phyloP scores from a whole-genome alignment of 768 basidiomycete species.

The Atractiella rhizophila region DNA sequence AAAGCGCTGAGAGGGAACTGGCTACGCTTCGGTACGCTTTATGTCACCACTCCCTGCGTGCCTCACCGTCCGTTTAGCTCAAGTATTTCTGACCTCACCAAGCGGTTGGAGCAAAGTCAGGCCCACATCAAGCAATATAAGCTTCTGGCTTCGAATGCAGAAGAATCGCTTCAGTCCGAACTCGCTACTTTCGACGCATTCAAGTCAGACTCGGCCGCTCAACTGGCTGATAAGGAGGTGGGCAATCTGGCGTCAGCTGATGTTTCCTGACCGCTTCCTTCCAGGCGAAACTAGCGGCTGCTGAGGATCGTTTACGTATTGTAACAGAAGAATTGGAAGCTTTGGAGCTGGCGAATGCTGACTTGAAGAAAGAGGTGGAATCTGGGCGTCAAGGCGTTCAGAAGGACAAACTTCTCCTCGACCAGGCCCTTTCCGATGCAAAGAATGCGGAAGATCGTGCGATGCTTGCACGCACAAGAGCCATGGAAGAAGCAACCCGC shows the following conservation, averaged over 20 bases:
- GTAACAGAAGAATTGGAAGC: no score
- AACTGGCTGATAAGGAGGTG: constrained; percentile 44
- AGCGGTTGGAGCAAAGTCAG: constrained; percentile 42
- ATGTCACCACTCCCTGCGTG: neutral
- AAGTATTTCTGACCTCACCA: constrained; percentile 44
- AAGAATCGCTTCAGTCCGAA: constrained; percentile 43
- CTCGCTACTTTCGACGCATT: constrained; percentile 57
- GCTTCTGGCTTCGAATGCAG: constrained; percentile 58
- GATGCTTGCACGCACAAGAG: no score
- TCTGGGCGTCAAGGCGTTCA: no score
- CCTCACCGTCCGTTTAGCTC: neutral
- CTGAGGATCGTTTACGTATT: no score
- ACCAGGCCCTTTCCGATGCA: no score
- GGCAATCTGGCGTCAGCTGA: no score
- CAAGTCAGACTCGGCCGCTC: constrained; percentile 43
- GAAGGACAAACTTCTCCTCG: no score
- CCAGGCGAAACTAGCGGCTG: no score
- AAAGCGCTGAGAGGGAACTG: constrained; percentile 57
- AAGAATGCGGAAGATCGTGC: no score
- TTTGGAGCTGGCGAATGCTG: no score
- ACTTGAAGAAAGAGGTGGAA: no score
- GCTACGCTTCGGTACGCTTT: constrained; percentile 47
- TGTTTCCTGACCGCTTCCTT: neutral
- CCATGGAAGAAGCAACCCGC: no score
- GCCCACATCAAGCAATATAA: constrained; percentile 61